phyloP scores from a whole-genome alignment of 352 stramenopile genomes.

The Globisporangium mamillatum region DNA sequence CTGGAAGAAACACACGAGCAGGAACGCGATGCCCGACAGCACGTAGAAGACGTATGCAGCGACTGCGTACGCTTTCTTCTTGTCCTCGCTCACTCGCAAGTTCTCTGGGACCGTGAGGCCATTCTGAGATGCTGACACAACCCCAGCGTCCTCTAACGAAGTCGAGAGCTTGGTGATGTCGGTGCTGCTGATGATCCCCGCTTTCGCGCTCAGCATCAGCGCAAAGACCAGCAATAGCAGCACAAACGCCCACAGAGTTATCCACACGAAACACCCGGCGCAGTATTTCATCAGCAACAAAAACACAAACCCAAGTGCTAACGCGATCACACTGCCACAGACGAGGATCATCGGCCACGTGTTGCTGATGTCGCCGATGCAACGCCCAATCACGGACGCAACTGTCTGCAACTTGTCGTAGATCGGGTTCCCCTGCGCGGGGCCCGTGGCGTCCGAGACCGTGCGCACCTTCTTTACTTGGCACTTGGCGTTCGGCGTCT shows the following conservation, averaged over 20 bases:
- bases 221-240: constrained; percentile 65
- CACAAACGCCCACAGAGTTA: constrained; percentile 66
- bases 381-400: constrained; percentile 43
- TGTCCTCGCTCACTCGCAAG: constrained; percentile 50
- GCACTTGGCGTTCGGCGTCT: constrained; percentile 61
- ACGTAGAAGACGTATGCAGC: constrained; percentile 66
- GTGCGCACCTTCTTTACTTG: constrained; percentile 68
- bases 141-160: constrained; percentile 33
- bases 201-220: constrained; percentile 73
- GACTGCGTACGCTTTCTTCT: constrained; percentile 53
- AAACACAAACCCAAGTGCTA: constrained; percentile 66
- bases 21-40: constrained; percentile 51
- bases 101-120: constrained; percentile 49
- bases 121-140: constrained; percentile 37
- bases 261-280: constrained; percentile 72
- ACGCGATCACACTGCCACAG: constrained; percentile 39
- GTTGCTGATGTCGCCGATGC: constrained; percentile 69
- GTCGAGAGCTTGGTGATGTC: constrained; percentile 44
- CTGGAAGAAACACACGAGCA: constrained; percentile 83
- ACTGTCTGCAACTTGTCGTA: constrained; percentile 64
- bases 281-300: constrained; percentile 71
- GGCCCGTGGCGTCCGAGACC: constrained; percentile 45
- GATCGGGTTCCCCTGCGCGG: constrained; percentile 69
- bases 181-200: constrained; percentile 51
- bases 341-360: constrained; percentile 53